A percentile compares a stretch with the other conserved stretches of the same genome.
These are phyloP conservation scores for Entophlyctis helioformis DNA, from an alignment of 192 early-diverging fungal species.

Conservation along the genomic window DNA sequence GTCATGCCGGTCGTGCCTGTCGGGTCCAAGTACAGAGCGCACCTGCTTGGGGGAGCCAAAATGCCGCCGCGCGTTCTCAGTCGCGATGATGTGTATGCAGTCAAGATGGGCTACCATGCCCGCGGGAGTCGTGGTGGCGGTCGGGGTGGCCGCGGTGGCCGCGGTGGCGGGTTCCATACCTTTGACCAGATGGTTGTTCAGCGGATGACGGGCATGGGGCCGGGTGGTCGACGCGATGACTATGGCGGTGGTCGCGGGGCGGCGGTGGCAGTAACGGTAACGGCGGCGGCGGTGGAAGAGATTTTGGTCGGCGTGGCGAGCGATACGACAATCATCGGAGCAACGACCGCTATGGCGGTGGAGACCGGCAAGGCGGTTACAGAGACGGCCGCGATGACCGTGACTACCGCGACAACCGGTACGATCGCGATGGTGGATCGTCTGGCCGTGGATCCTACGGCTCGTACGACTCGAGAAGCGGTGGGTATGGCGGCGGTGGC, in stretches of 20 bases:
- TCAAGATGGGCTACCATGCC: constrained; percentile 15
- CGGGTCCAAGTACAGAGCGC: constrained; percentile 6
- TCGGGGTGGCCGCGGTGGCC: background rate
- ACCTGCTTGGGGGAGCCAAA: constrained; percentile 8
- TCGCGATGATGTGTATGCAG: constrained; percentile 22
- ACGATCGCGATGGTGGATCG: too few relatives aligned
- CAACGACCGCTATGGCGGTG: too few relatives aligned
- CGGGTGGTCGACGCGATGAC: too few relatives aligned
- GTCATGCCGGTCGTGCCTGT: background rate
- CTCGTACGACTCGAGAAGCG: too few relatives aligned
- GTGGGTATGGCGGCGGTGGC: background rate
- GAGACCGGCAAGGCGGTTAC: too few relatives aligned
- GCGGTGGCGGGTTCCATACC: too few relatives aligned
- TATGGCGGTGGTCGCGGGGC: too few relatives aligned
- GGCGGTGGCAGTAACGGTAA: background rate
- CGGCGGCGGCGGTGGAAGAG: background rate
- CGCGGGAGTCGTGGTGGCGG: constrained; percentile 1
- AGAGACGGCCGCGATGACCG: too few relatives aligned
- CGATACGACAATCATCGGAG: background rate
- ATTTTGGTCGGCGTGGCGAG: background rate
- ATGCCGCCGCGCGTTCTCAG: constrained; percentile 9
- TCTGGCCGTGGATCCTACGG: too few relatives aligned
- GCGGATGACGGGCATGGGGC: too few relatives aligned
- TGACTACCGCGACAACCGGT: too few relatives aligned
- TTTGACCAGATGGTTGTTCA: too few relatives aligned